Evolutionary conservation across 1,284 basidiomycete genomes (phyloP).

Genomic region (Rhodotorula sp.): DNA sequence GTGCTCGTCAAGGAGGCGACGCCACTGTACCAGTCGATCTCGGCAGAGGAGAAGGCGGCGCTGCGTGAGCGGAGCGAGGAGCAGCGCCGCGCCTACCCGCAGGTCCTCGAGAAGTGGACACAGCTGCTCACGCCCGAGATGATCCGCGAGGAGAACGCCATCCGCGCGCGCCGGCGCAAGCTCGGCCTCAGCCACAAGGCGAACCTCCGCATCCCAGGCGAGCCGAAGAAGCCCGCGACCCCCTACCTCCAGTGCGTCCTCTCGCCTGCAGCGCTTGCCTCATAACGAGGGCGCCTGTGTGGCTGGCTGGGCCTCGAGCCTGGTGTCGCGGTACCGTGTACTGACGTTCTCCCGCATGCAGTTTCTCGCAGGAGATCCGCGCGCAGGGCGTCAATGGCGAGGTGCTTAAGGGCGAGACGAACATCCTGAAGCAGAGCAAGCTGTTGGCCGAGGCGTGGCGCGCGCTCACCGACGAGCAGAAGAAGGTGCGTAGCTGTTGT

Average conservation of each 20-base stretch:
- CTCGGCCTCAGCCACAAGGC: slow-evolving; percentile 20
- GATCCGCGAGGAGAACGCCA: slow-evolving; percentile 39
- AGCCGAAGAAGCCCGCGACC: slow-evolving; percentile 34
- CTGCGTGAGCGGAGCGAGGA: slow-evolving; percentile 23
- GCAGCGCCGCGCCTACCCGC: slow-evolving; percentile 21
- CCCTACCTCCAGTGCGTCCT: slow-evolving; percentile 29
- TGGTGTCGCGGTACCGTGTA: neutral
- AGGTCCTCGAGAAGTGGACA: slow-evolving; percentile 34
- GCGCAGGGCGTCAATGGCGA: slow-evolving; percentile 6
- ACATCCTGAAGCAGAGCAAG: slow-evolving; percentile 31
- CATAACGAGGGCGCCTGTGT: too few relatives aligned
- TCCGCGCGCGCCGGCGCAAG: slow-evolving; percentile 22
- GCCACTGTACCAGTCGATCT: slow-evolving; percentile 21
- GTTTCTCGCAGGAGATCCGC: slow-evolving; percentile 27
- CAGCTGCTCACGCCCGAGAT: slow-evolving; percentile 35
- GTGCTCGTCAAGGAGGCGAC: slow-evolving; percentile 13
- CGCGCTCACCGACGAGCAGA: slow-evolving; percentile 18
- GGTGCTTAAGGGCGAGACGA: slow-evolving; percentile 24
- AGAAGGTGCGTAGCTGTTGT: slow-evolving; percentile 21
- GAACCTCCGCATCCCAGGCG: slow-evolving; percentile 21
- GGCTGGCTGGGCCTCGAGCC: neutral
- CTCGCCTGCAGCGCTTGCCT: too few relatives aligned
- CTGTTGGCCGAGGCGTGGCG: slow-evolving; percentile 30
- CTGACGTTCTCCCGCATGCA: neutral
- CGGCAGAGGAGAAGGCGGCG: neutral